Evolutionary conservation across 106 monocot species (phyloP).

Genomic region (Phalaenopsis equestris): DNA sequence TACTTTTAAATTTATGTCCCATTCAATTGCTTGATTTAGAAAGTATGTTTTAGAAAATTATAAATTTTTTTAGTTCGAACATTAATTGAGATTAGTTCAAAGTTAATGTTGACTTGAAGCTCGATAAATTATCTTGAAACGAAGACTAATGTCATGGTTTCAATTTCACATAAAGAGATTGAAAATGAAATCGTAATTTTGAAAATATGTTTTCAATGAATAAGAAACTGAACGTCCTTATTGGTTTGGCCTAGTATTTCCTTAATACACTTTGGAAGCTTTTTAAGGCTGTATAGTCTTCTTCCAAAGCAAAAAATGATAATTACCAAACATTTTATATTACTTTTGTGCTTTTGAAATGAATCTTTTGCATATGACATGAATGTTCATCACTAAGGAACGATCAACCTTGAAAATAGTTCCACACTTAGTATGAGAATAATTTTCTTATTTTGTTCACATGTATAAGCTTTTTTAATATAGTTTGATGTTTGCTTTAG

Average conservation of each 20-base stretch:
- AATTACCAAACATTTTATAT: background rate
- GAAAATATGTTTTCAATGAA: background rate
- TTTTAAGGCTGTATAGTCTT: background rate
- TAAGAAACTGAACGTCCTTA: too few species aligned
- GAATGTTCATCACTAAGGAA: background rate
- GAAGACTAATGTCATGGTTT: background rate
- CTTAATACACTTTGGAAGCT: background rate
- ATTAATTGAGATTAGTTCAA: background rate
- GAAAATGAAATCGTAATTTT: background rate
- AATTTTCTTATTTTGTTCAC: too few species aligned
- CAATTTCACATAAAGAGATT: background rate
- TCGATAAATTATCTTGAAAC: background rate
- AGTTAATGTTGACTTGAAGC: background rate
- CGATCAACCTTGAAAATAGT: too few species aligned
- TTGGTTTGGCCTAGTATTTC: background rate
- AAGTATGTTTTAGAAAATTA: background rate
- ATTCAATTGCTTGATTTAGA: too few species aligned
- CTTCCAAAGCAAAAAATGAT: background rate
- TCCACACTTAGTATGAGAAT: too few species aligned
- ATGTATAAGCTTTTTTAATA: too few species aligned
- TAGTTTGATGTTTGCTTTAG: too few species aligned
- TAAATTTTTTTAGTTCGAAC: background rate
- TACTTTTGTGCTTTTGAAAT: background rate
- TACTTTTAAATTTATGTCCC: too few species aligned
- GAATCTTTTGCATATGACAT: background rate